Conservation (phyloP, 2,329 filamentous ascomycete genomes). For the Pseudogymnoascus sp. region DNA sequence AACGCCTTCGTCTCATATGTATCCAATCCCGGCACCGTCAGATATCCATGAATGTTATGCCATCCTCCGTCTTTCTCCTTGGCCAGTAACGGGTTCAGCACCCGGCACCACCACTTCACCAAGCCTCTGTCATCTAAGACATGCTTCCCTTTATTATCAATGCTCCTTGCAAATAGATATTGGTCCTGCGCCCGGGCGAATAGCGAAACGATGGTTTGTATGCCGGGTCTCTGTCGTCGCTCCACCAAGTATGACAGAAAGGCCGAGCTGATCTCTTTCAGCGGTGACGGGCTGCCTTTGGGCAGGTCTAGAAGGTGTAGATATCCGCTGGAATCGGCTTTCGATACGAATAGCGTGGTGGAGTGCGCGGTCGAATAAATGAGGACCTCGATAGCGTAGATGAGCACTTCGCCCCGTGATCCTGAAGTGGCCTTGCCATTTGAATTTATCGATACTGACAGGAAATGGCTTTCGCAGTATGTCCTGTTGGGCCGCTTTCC, state of each 20-base stretch:
- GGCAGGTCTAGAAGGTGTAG: slow-evolving; percentile 60
- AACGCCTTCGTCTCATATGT: slow-evolving; percentile 72
- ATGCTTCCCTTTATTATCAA: slow-evolving; percentile 79
- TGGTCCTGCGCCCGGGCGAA: slow-evolving; percentile 90
- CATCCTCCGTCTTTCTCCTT: slow-evolving; percentile 27
- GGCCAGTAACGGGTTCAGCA: slow-evolving; percentile 66
- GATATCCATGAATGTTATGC: slow-evolving; percentile 61
- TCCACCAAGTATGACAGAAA: slow-evolving; percentile 72
- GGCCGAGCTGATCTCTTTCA: slow-evolving; percentile 64
- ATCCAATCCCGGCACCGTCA: slow-evolving; percentile 83
- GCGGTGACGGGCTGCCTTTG: slow-evolving; percentile 59
- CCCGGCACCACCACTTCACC: slow-evolving; percentile 93
- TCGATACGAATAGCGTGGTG: slow-evolving; percentile 89
- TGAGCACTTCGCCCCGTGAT: slow-evolving; percentile 44
- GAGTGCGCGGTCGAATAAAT: slow-evolving; percentile 76
- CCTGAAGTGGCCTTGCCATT: slow-evolving; percentile 23
- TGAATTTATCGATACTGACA: slow-evolving; percentile 46
- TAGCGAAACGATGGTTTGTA: slow-evolving; percentile 72
- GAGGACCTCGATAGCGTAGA: slow-evolving; percentile 80
- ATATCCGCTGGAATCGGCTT: slow-evolving; percentile 93
- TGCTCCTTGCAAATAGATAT: slow-evolving; percentile 89
- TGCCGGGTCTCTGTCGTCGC: slow-evolving; percentile 54
- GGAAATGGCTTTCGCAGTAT: slow-evolving; percentile 78
- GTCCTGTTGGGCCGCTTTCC: slow-evolving; percentile 67
- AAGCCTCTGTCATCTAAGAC: slow-evolving; percentile 84